phyloP scores from a whole-genome alignment of 2,329 filamentous ascomycete species.

The Zymoseptoria tritici region DNA sequence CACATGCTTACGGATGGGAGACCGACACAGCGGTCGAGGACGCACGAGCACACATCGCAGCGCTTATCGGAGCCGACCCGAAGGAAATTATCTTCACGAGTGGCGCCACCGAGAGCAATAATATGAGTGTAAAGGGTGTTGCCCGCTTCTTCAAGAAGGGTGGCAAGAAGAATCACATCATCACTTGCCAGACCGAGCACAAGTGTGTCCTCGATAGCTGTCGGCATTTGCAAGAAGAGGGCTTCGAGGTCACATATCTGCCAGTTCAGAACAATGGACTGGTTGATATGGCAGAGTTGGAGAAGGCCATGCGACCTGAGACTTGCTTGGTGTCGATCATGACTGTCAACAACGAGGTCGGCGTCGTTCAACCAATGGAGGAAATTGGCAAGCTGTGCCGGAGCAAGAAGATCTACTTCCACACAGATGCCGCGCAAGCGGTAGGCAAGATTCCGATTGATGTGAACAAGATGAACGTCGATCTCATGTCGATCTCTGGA shows the following conservation, averaged over 20 bases:
- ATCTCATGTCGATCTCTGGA: conserved; percentile 96
- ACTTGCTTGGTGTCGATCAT: conserved; percentile 93
- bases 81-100: conserved; percentile 99
- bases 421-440: conserved; percentile 91
- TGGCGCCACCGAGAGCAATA: conserved; percentile 96
- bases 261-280: conserved; percentile 84
- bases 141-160: conserved; percentile 87
- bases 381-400: conserved; percentile 91
- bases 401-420: conserved; percentile 91
- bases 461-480: conserved; percentile 96
- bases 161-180: conserved; percentile 97
- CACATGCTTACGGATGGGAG: conserved; percentile 98
- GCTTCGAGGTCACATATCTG: conserved; percentile 93
- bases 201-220: conserved; percentile 98
- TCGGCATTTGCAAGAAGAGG: conserved; percentile 91
- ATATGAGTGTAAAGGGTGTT: conserved; percentile 99
- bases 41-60: conserved; percentile 74
- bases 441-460: conserved; percentile 98
- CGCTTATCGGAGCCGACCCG: conserved; percentile 82
- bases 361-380: conserved; percentile 92
- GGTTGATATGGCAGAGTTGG: conserved; percentile 72
- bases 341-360: conserved; percentile 99
- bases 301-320: conserved; percentile 82
- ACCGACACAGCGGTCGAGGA: conserved; percentile 89
- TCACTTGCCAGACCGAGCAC: conserved; percentile 96